Percentiles rank a stretch among this genome's conserved stretches.
Conservation (phyloP, 805 yeast genomes). For the Isabelozyma rhagii region DNA sequence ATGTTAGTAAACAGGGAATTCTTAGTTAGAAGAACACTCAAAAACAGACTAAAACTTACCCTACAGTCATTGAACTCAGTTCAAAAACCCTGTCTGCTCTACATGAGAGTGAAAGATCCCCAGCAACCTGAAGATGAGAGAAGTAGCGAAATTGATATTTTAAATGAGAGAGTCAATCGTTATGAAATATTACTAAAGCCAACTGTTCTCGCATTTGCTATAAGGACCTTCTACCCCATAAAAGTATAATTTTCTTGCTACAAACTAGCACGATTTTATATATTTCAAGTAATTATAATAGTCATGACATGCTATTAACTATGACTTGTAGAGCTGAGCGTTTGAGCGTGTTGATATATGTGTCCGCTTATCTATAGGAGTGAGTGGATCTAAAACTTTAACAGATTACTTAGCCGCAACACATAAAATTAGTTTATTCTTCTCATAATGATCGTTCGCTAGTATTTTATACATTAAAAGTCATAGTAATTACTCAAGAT, state of each 20-base stretch:
- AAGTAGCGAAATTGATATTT: not conserved
- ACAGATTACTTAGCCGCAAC: too few species aligned
- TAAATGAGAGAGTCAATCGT: constrained; percentile 15
- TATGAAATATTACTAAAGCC: constrained; percentile 11
- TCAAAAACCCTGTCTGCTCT: constrained; percentile 4
- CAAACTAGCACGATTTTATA: too few species aligned
- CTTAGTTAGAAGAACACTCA: constrained; percentile 42
- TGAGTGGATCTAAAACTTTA: too few species aligned
- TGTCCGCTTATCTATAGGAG: too few species aligned
- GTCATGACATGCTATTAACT: too few species aligned
- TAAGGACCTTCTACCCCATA: constrained; percentile 20
- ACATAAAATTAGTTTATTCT: too few species aligned
- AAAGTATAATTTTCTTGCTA: constrained; percentile 9
- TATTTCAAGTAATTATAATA: too few species aligned
- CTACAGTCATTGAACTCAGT: not conserved
- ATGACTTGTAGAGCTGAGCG: too few species aligned
- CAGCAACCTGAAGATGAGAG: not conserved
- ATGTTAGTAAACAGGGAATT: constrained; percentile 50
- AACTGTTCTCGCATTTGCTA: constrained; percentile 5
- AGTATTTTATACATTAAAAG: too few species aligned
- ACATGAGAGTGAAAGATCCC: constrained; percentile 6
- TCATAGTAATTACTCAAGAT: too few species aligned
- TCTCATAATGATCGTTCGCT: too few species aligned
- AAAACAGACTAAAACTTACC: constrained; percentile 6
- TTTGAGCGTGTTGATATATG: too few species aligned